A percentile compares a stretch with the other conserved stretches of the same genome.
phyloP scores from a whole-genome alignment of 345 rosid species.

The Eutrema heterophyllum region DNA sequence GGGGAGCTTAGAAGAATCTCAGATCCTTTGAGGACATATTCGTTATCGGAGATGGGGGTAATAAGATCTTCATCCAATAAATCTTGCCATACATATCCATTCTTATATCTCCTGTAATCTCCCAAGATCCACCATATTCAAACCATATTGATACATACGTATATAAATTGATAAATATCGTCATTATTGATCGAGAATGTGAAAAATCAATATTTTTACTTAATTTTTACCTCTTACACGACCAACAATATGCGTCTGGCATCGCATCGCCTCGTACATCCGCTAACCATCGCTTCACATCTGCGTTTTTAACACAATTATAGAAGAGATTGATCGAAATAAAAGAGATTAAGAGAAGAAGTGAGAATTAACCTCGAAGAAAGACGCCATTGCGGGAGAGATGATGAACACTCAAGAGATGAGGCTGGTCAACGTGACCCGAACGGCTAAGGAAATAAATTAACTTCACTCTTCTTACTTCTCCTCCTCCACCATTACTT shows the following conservation, averaged over 20 bases:
- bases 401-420: conserved; percentile 63
- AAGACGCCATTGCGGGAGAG: conserved; percentile 44
- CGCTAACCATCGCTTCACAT: conserved; percentile 69
- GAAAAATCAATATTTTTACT: not conserved
- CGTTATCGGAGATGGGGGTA: conserved; percentile 64
- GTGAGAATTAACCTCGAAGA: conserved; percentile 46
- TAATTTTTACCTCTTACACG: conserved; percentile 55
- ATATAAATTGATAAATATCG: not conserved
- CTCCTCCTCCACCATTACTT: conserved; percentile 37
- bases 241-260: conserved; percentile 67
- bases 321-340: not conserved
- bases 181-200: not conserved
- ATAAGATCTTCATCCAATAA: conserved; percentile 66
- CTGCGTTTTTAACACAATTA: conserved; percentile 23
- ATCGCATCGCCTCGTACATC: conserved; percentile 67
- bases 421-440: conserved; percentile 66
- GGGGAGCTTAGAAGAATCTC: conserved; percentile 21
- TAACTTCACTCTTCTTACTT: conserved; percentile 56
- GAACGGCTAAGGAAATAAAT: conserved; percentile 58
- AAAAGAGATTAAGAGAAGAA: not conserved
- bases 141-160: not conserved
- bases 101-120: conserved; percentile 53
- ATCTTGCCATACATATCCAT: conserved; percentile 79
- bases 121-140: not conserved
- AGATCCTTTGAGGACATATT: conserved; percentile 76